Conservation (phyloP, 139 green algal species). For the Mesotaenium endlicherianum region DNA sequence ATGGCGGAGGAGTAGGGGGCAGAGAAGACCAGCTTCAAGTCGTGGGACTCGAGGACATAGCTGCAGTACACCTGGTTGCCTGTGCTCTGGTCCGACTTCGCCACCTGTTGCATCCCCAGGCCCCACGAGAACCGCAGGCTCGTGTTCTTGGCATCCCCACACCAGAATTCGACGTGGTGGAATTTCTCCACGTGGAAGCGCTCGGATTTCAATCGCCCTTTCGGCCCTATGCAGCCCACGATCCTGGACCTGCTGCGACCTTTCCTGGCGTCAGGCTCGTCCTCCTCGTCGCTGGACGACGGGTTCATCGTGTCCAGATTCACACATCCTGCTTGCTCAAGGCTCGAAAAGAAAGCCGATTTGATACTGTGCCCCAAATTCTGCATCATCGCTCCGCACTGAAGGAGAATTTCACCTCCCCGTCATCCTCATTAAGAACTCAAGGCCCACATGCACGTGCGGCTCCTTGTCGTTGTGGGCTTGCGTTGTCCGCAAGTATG, state of each 20-base stretch:
- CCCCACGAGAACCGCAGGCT: slow-evolving; percentile 78
- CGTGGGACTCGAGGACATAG: slow-evolving; percentile 77
- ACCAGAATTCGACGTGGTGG: slow-evolving; percentile 93
- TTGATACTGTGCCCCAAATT: not conserved
- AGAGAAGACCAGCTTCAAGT: slow-evolving; percentile 89
- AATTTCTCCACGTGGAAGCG: slow-evolving; percentile 77
- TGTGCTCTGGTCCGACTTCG: slow-evolving; percentile 83
- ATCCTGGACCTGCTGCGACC: not conserved
- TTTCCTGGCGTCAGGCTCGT: not conserved
- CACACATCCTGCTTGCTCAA: slow-evolving; percentile 10
- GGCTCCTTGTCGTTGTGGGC: too few relatives aligned
- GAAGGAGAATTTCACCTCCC: too few relatives aligned
- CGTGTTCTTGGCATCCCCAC: slow-evolving; percentile 80
- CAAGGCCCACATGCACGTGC: too few relatives aligned
- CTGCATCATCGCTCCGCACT: not conserved
- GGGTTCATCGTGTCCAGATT: not conserved
- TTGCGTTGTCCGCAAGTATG: too few relatives aligned
- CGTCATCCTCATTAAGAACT: too few relatives aligned
- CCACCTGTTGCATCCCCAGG: slow-evolving; percentile 84
- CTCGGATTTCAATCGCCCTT: slow-evolving; percentile 60
- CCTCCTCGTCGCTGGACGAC: not conserved
- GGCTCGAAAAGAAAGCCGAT: not conserved
- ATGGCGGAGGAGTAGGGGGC: slow-evolving; percentile 70
- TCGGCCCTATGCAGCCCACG: not conserved
- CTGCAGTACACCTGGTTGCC: slow-evolving; percentile 79